Conservation (phyloP, 352 stramenopile genomes). For the Pythium utonaiense region DNA sequence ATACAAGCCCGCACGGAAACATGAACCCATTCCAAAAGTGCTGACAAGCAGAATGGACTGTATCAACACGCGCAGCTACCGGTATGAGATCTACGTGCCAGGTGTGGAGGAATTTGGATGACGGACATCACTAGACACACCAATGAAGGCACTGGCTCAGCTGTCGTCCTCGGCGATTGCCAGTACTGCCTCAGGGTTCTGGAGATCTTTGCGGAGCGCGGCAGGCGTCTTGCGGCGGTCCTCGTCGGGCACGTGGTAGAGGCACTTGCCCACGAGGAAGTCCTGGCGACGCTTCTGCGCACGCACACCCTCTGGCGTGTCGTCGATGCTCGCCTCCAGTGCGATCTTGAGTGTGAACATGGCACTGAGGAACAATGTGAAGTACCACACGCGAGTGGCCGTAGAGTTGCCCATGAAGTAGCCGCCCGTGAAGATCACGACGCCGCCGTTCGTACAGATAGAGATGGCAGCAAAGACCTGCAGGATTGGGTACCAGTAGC, state of each 20-base stretch:
- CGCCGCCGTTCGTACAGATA: slow-evolving; percentile 90
- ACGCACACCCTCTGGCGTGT: slow-evolving; percentile 64
- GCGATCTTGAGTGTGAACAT: slow-evolving; percentile 87
- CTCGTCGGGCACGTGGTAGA: slow-evolving; percentile 83
- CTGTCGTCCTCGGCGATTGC: slow-evolving; percentile 59
- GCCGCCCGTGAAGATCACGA: slow-evolving; percentile 91
- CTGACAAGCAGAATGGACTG: not conserved
- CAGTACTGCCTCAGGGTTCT: slow-evolving; percentile 44
- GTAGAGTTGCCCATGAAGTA: slow-evolving; percentile 63
- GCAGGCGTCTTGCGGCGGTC: slow-evolving; percentile 22
- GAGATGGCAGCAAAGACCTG: slow-evolving; percentile 87
- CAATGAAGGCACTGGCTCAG: not conserved
- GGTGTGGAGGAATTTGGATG: too few species aligned
- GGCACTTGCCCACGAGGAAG: slow-evolving; percentile 85
- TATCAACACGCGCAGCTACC: not conserved
- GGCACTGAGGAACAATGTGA: slow-evolving; percentile 67
- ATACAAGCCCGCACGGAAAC: not conserved
- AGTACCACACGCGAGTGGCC: slow-evolving; percentile 68
- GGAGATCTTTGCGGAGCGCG: slow-evolving; percentile 19
- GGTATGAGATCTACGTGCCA: not conserved
- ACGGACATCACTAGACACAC: too few species aligned
- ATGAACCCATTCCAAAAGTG: not conserved
- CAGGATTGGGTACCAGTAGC: slow-evolving; percentile 91
- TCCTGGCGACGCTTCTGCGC: slow-evolving; percentile 76
- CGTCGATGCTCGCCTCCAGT: slow-evolving; percentile 68